These are phyloP conservation scores for Daucus carota DNA, from an alignment of 129 eudicot species.

Conservation along the genomic window DH1_v3.0 NC_030381.2:34314501-34315000, in stretches of 20 bases:
- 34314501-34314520: background rate
- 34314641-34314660: background rate
- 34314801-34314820: conserved; percentile 79
- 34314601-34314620: conserved; percentile 96
- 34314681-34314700: background rate
- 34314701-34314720: no score
- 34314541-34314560: conserved; percentile 34
- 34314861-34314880: conserved; percentile 78
- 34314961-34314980: background rate
- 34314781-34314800: conserved; percentile 94
- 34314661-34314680: background rate
- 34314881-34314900: background rate
- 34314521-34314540: background rate
- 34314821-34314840: conserved; percentile 78
- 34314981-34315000: background rate
- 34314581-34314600: conserved; percentile 96
- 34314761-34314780: conserved; percentile 98
- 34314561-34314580: conserved; percentile 93
- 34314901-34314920: background rate
- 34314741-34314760: conserved; percentile 52
- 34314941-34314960: background rate
- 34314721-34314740: background rate
- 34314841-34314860: conserved; percentile 60
- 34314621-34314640: conserved; percentile 38
- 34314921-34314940: background rate